Conservation (phyloP, 768 basidiomycete species). For the Amanita rubescens region DNA sequence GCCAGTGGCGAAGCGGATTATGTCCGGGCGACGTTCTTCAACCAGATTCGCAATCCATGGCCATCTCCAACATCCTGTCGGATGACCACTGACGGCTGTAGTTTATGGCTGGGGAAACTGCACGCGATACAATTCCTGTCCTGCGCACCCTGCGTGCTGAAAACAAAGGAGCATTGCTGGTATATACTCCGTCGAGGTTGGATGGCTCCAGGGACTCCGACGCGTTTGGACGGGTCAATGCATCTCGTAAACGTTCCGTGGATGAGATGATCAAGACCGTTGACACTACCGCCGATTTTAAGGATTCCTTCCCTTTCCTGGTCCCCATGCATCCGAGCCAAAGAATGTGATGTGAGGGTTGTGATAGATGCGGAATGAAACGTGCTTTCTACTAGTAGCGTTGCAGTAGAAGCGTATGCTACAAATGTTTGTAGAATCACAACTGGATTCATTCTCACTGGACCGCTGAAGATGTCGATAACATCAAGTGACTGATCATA, state of each 20-base stretch:
- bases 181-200: conserved; percentile 85
- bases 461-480: no score
- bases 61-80: not conserved
- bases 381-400: no score
- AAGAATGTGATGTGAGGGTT: no score
- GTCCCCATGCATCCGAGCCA: no score
- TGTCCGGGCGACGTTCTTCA: conserved; percentile 82
- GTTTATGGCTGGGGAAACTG: conserved; percentile 89
- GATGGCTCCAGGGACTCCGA: conserved; percentile 41
- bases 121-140: conserved; percentile 56
- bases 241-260: conserved; percentile 50
- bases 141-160: conserved; percentile 53
- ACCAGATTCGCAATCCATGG: conserved; percentile 48
- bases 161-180: conserved; percentile 72
- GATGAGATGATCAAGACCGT: conserved; percentile 75
- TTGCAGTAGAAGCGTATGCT: no score
- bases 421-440: no score
- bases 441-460: no score
- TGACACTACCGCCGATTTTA: conserved; percentile 76
- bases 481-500: no score
- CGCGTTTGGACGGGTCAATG: conserved; percentile 15
- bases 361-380: no score
- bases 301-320: conserved; percentile 61
- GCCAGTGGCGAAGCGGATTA: conserved; percentile 53
- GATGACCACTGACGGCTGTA: conserved; percentile 18